Percentiles rank a stretch among this genome's conserved stretches.
Conservation (phyloP, 2,329 filamentous ascomycete species). For the Pestalotiopsis sp. region DNA sequence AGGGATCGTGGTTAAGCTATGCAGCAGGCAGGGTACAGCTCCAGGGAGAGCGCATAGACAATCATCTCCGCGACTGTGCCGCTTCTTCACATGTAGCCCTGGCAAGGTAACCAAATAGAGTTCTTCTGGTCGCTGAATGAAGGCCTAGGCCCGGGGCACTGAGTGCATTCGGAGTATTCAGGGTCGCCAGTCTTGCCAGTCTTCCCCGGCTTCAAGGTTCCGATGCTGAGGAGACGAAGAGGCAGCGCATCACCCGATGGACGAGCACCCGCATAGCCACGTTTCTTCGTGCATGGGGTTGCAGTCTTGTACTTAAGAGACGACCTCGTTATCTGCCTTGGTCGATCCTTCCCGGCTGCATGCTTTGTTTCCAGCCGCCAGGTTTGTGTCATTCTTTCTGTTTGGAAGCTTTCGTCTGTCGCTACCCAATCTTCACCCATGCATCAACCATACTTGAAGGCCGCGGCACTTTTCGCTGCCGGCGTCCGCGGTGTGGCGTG, state of each 20-base stretch:
- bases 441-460: background rate
- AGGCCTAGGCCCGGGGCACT: background rate
- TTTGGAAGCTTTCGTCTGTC: background rate
- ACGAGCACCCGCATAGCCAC: background rate
- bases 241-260: background rate
- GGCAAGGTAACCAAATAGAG: background rate
- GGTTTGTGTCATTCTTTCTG: background rate
- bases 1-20: background rate
- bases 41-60: background rate
- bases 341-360: background rate
- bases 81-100: background rate
- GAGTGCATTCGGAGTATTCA: background rate
- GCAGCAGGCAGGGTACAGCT: background rate
- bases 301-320: background rate
- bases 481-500: background rate
- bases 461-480: background rate
- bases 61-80: background rate
- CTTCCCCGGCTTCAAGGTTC: background rate
- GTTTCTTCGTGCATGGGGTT: background rate
- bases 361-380: background rate
- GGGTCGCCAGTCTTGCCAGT: background rate
- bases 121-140: background rate
- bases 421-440: background rate
- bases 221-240: background rate
- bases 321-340: background rate